phyloP scores from a whole-genome alignment of 768 basidiomycete genomes.

The Phanerochaete sordida region DNA sequence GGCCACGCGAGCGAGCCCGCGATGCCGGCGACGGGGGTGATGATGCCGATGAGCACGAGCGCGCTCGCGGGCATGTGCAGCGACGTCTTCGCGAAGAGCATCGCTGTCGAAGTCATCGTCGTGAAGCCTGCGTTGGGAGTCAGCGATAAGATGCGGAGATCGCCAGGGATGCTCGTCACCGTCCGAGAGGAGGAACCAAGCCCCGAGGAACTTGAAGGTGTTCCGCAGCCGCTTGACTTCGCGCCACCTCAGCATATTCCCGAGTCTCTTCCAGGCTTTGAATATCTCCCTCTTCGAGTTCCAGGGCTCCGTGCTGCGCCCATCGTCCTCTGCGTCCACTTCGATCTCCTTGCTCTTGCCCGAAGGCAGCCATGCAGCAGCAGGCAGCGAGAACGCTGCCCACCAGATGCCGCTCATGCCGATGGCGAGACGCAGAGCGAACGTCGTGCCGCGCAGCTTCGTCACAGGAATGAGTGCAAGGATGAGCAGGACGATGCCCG shows the following conservation, averaged over 20 bases:
- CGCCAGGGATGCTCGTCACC: slow-evolving; percentile 42
- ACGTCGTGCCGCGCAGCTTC: slow-evolving; percentile 68
- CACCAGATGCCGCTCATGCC: slow-evolving; percentile 87
- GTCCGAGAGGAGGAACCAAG: slow-evolving; percentile 94
- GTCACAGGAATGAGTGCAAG: slow-evolving; percentile 78
- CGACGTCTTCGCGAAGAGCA: slow-evolving; percentile 89
- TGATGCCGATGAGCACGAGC: slow-evolving; percentile 74
- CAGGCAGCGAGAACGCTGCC: slow-evolving; percentile 78
- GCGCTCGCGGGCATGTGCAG: slow-evolving; percentile 76
- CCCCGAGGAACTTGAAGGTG: slow-evolving; percentile 86
- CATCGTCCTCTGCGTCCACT: slow-evolving; percentile 4
- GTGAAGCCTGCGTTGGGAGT: slow-evolving; percentile 61
- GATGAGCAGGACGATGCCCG: slow-evolving; percentile 77
- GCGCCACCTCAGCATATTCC: slow-evolving; percentile 65
- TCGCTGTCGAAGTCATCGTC: slow-evolving; percentile 87
- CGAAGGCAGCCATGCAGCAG: slow-evolving; percentile 66
- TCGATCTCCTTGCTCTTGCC: slow-evolving; percentile 23
- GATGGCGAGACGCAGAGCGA: slow-evolving; percentile 77
- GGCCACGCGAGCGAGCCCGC: slow-evolving; percentile 85
- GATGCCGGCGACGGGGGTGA: slow-evolving; percentile 79
- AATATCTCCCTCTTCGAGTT: slow-evolving; percentile 48
- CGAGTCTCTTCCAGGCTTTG: slow-evolving; percentile 74
- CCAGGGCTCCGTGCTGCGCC: slow-evolving; percentile 33
- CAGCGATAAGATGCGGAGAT: neutral
- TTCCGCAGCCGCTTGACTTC: slow-evolving; percentile 74